Base-by-base conservation (phyloP, 148 eudicot species). In the Polygonum aviculare region DNA sequence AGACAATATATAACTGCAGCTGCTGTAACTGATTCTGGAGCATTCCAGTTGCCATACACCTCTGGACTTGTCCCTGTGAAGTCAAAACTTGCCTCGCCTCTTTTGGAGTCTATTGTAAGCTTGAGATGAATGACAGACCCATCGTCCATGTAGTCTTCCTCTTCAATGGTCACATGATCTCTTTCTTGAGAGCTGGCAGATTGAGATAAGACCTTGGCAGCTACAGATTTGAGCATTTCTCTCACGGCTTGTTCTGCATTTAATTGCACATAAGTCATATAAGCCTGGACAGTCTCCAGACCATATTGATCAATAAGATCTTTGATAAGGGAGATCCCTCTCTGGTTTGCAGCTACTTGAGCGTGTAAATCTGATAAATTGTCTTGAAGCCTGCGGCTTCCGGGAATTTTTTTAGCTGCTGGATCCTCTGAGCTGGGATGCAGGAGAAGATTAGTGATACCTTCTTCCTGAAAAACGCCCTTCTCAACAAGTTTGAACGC, bases 141-240 rank as follows among this genome's bases (percentile, higher is more conserved):
- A 69, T 95, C 99, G 59, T 95, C 99, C 99, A 95, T 95, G 81
- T 79, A 95, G 86, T 95, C 99, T 88, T 95, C 97, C 81, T 95
- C 97, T 83, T 95, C 93, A 38, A 95, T 87, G 54, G 79, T 80
- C 36, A 95, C 80, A 48, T 39, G 73, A 77, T 77, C 84, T 50
- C 77, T 79, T 31, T 72, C 81, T 73, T 55, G 57, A 11, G 74
- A 36, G 12, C 75, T 81, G 12, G 72, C 16, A 5, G 87, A 82
- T 21, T 79, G 75, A 45, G 84, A 73, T 31, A 86, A 83, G 77
- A 92, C 85, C 80, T 76, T 90, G n/a, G 83, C 82, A 35, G 94
- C 94, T 67, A 93, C 85, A 35, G 97, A 84, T 78, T 89, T 95
- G 51, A 95, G 99, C 99, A 95, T 95, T 85, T 93, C 97, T 80